Conservation (phyloP, 2,329 filamentous ascomycete species). For the Penicillium sp. region DNA sequence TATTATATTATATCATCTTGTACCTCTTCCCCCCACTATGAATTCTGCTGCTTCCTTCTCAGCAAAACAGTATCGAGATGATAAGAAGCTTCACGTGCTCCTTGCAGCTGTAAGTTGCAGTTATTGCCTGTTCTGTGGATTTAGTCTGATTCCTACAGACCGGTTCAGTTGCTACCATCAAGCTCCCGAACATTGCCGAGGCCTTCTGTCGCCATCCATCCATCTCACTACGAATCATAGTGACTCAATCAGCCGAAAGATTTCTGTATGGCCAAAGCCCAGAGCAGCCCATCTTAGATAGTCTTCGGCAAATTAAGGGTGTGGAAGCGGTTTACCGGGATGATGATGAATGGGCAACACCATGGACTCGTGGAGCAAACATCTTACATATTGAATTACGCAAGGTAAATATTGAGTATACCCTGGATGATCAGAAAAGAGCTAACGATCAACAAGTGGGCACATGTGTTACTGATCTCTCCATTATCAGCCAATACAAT, state of each 20-base stretch:
- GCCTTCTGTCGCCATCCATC: conserved; percentile 44
- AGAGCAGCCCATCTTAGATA: conserved; percentile 71
- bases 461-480: conserved; percentile 75
- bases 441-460: conserved; percentile 53
- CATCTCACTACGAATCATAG: conserved; percentile 80
- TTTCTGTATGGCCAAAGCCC: conserved; percentile 75
- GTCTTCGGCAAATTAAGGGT: conserved; percentile 62
- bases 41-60: conserved; percentile 8
- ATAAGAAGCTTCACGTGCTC: conserved; percentile 41
- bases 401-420: conserved; percentile 21
- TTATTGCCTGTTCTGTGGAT: not conserved
- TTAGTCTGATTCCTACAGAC: conserved; percentile 33
- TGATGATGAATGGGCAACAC: conserved; percentile 77
- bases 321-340: conserved; percentile 83
- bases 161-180: conserved; percentile 69
- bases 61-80: conserved; percentile 20
- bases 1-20: not conserved
- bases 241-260: conserved; percentile 70
- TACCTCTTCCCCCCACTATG: not conserved
- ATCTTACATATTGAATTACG: conserved; percentile 91
- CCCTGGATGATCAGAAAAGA: not conserved
- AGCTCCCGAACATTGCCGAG: conserved; percentile 66
- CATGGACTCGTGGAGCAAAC: conserved; percentile 74
- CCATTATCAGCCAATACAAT: conserved; percentile 83
- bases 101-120: conserved; percentile 51